Percentiles rank a stretch among this genome's conserved stretches.
Conservation (phyloP, 805 yeast species). For the Kuraishia cidri region DNA sequence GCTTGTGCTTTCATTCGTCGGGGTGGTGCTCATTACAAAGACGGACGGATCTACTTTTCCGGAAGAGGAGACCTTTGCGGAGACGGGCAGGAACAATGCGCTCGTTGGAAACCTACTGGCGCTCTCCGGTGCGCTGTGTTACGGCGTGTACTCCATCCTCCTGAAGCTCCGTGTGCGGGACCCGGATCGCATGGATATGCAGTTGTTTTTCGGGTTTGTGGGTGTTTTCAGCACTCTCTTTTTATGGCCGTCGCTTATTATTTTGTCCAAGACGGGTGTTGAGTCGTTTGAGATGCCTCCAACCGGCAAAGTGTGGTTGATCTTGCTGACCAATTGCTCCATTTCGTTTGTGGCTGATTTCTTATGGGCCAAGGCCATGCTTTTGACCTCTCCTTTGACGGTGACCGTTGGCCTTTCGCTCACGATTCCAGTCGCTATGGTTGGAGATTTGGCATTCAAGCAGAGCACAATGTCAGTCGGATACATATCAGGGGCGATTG, state of each 20-base stretch:
- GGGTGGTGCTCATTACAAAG: slow-evolving; percentile 72
- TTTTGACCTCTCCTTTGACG: slow-evolving; percentile 86
- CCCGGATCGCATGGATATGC: slow-evolving; percentile 75
- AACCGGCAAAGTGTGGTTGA: slow-evolving; percentile 33
- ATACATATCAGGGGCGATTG: slow-evolving; percentile 71
- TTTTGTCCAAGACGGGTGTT: slow-evolving; percentile 52
- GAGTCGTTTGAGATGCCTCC: slow-evolving; percentile 73
- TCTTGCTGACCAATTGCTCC: slow-evolving; percentile 57
- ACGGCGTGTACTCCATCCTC: slow-evolving; percentile 85
- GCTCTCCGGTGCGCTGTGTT: slow-evolving; percentile 76
- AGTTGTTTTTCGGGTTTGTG: slow-evolving; percentile 89
- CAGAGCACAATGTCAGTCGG: slow-evolving; percentile 48
- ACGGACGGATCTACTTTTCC: too few species aligned
- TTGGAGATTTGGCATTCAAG: slow-evolving; percentile 77
- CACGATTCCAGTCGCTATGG: slow-evolving; percentile 91
- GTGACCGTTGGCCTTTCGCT: slow-evolving; percentile 92
- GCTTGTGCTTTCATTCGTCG: slow-evolving; percentile 60
- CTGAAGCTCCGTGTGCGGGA: slow-evolving; percentile 64
- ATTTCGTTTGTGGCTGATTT: slow-evolving; percentile 84
- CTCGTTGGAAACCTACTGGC: slow-evolving; percentile 76
- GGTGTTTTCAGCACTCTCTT: slow-evolving; percentile 72
- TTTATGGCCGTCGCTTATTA: slow-evolving; percentile 74
- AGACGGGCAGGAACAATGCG: slow-evolving; percentile 8
- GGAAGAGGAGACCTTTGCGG: slow-evolving; percentile 13
- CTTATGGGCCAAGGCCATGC: slow-evolving; percentile 94